Base-by-base conservation (phyloP, 2,329 filamentous ascomycete genomes). In the Iodosphaeria phyllophila region DNA sequence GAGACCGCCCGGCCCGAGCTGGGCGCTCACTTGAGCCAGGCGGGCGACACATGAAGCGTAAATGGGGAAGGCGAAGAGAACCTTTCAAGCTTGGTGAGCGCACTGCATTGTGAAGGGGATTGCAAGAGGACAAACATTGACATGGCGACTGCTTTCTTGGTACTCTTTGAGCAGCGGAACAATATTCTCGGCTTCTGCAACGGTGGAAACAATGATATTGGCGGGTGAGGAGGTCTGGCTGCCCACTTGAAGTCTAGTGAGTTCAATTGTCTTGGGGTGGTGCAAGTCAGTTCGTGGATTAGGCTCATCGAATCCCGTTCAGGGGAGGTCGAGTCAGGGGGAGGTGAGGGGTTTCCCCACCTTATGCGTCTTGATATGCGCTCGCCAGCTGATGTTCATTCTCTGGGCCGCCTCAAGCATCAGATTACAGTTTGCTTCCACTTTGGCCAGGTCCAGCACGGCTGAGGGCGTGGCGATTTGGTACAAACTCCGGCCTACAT, bases 331-430 rank as follows among this genome's bases (percentile, higher is more conserved):
- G 26, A 22, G 22, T 12, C 20, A 9, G 18, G 13, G 9, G 13
- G 13, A 21, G 24, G 23, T 14, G 16, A 24, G 15, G 18, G 8
- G 19, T 4, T 12, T 18, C 27, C 39, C 28, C 47, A 74, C 74
- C 55, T 89, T 89, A 46, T 89, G 79, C 13, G 76, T 83, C 50
- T 89, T 89, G 30, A 86, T 68, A 44, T 89, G 79, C 2, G 74
- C 72, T 30, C 79, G 58, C 54, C 80, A 86, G 5, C 59, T 61
- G 13, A 84, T 55, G 0, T 59, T 54, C 9, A 84, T 48, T 24
- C 51, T 49, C 20, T 59, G 44, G 9, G 64, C 60, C 1, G 75
- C 64, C 8, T 68, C 54, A 5, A 82, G 61, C 75, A 89, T 84
- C 18, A 65, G 56, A 31, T 56, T 48, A 46, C 78, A 86, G 40